A percentile compares a stretch with the other conserved stretches of the same genome.
Evolutionary conservation across 257 asterid genomes (phyloP).

Genomic region (Jaltomata sinuosa): DNA sequence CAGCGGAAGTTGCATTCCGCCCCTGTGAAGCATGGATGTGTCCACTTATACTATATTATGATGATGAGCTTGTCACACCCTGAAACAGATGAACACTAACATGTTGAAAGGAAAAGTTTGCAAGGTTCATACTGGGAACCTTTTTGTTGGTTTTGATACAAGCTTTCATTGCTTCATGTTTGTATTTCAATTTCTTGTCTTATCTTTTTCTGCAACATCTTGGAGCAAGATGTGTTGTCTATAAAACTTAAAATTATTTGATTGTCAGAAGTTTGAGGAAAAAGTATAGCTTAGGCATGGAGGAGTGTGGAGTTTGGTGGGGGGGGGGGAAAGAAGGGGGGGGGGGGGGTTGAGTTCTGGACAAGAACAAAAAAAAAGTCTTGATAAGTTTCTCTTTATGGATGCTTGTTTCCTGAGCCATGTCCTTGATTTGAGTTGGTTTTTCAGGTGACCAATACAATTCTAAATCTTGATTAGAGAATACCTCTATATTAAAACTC

Average conservation of each 20-base stretch:
- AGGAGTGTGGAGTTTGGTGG: background rate
- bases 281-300: background rate
- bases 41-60: background rate
- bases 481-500: background rate
- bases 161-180: background rate
- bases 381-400: background rate
- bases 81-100: background rate
- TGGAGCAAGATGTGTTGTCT: background rate
- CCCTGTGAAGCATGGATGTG: constrained; percentile 40
- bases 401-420: background rate
- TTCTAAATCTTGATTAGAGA: background rate
- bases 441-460: background rate
- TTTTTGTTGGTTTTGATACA: constrained; percentile 5
- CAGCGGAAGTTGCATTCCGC: constrained; percentile 19
- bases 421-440: background rate
- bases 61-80: constrained; percentile 7
- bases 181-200: background rate
- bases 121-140: constrained; percentile 8
- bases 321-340: background rate
- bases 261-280: background rate
- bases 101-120: constrained; percentile 27
- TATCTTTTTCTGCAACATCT: background rate
- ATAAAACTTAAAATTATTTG: background rate
- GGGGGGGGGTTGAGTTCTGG: background rate
- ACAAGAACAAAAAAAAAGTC: background rate